These are phyloP conservation scores for Phytomonas francai DNA, from an alignment of 208 protist genomes.

Conservation along the genomic window DNA sequence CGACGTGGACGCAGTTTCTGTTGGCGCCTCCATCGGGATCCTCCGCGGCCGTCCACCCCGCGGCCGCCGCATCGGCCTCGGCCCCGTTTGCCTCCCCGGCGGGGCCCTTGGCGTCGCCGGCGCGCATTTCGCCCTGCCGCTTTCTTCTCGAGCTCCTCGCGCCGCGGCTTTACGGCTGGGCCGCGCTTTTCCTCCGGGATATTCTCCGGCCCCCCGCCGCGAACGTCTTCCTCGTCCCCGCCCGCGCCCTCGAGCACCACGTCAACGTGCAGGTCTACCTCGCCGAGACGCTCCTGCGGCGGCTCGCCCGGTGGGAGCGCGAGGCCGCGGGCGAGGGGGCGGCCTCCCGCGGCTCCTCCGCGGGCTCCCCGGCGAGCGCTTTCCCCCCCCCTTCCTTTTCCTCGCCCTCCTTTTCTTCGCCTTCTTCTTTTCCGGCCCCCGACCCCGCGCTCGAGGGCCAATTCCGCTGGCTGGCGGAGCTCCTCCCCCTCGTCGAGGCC, in stretches of 20 bases:
- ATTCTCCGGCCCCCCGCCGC: conserved; percentile 16
- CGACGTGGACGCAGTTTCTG: background rate
- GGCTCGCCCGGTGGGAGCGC: conserved; percentile 19
- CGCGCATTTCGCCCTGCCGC: conserved; percentile 29
- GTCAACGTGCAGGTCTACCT: conserved; percentile 29
- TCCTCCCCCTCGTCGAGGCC: conserved; percentile 28
- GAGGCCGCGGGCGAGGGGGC: conserved; percentile 7
- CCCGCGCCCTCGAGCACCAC: conserved; percentile 22
- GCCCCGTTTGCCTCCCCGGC: background rate
- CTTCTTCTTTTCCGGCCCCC: too few species aligned
- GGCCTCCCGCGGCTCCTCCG: background rate
- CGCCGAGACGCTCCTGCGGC: conserved; percentile 14
- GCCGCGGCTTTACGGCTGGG: conserved; percentile 30
- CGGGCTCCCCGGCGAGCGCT: background rate
- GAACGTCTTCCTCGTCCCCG: conserved; percentile 58
- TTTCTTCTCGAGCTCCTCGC: conserved; percentile 52
- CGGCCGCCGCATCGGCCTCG: background rate
- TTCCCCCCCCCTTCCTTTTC: too few species aligned
- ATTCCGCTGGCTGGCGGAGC: conserved; percentile 15
- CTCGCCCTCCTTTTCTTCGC: too few species aligned
- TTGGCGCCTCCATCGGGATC: background rate
- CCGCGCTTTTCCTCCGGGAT: conserved; percentile 23
- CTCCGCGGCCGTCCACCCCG: background rate
- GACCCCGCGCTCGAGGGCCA: conserved; percentile 5
- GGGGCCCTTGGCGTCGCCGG: background rate